These are phyloP conservation scores for Didymella glomerata DNA, from an alignment of 2,329 filamentous ascomycete genomes.

Conservation along the genomic window DNA sequence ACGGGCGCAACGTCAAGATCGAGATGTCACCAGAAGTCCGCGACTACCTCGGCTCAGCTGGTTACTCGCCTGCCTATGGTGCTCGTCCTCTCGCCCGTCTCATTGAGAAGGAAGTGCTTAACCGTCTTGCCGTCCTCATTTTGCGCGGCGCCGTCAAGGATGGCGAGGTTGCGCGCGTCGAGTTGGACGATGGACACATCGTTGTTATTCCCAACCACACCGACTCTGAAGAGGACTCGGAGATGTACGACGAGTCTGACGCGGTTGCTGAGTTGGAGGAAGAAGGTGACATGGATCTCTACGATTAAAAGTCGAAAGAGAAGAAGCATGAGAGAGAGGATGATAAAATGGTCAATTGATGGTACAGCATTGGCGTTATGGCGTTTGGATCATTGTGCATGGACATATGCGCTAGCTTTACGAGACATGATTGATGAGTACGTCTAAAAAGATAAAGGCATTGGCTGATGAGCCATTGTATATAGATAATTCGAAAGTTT, in stretches of 20 bases:
- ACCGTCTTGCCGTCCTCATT: slow-evolving; percentile 89
- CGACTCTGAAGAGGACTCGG: slow-evolving; percentile 71
- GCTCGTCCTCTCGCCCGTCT: slow-evolving; percentile 86
- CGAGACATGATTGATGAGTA: slow-evolving; percentile 14
- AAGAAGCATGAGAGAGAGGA: not conserved
- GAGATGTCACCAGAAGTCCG: slow-evolving; percentile 84
- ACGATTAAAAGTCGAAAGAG: slow-evolving; percentile 62
- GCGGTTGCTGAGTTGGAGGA: slow-evolving; percentile 72
- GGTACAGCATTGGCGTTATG: slow-evolving; percentile 25
- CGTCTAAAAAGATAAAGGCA: not conserved
- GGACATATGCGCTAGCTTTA: slow-evolving; percentile 5
- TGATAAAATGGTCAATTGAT: not conserved
- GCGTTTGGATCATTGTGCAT: slow-evolving; percentile 6
- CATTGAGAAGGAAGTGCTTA: slow-evolving; percentile 97
- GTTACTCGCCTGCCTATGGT: slow-evolving; percentile 95
- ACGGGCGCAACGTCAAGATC: slow-evolving; percentile 86
- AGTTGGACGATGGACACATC: slow-evolving; percentile 81
- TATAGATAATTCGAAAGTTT: slow-evolving; percentile 1
- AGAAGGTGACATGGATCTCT: slow-evolving; percentile 67
- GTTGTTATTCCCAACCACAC: slow-evolving; percentile 85
- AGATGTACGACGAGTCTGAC: slow-evolving; percentile 79
- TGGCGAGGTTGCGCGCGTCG: slow-evolving; percentile 82
- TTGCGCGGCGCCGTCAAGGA: slow-evolving; percentile 84
- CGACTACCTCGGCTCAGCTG: slow-evolving; percentile 88
- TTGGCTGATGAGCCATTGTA: slow-evolving; percentile 1